Percentiles rank a stretch among this genome's conserved stretches.
These are phyloP conservation scores for Neurospora crassa DNA, from an alignment of 2,329 filamentous ascomycete species.

Conservation along the genomic window DNA sequence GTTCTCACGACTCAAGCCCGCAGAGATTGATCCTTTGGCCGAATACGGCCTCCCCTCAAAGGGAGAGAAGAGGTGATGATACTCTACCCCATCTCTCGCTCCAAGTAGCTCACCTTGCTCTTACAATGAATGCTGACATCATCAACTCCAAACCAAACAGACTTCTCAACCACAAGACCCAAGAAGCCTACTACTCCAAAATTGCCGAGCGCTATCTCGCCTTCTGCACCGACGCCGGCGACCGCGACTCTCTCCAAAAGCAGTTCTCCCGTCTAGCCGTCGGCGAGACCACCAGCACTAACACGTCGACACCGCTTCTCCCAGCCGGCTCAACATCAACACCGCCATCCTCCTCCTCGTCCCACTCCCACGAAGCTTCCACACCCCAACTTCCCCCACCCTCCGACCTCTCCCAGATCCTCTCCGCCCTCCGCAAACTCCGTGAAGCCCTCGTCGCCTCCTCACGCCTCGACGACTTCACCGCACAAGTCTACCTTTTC, in stretches of 20 bases:
- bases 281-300: slow-evolving; percentile 3
- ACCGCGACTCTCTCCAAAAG: slow-evolving; percentile 62
- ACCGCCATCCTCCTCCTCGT: slow-evolving; percentile 2
- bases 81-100: not conserved
- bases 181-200: slow-evolving; percentile 78
- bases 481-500: slow-evolving; percentile 85
- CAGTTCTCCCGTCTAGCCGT: slow-evolving; percentile 59
- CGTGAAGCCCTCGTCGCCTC: slow-evolving; percentile 81
- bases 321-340: slow-evolving; percentile 14
- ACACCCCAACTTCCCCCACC: slow-evolving; percentile 22
- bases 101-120: slow-evolving; percentile 3
- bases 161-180: slow-evolving; percentile 63
- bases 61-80: slow-evolving; percentile 72
- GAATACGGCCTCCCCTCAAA: slow-evolving; percentile 81
- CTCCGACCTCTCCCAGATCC: slow-evolving; percentile 52
- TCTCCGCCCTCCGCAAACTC: slow-evolving; percentile 82
- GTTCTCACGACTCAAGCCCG: slow-evolving; percentile 50
- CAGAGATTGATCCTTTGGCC: slow-evolving; percentile 68
- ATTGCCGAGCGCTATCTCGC: slow-evolving; percentile 84
- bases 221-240: slow-evolving; percentile 69
- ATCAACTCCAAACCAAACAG: slow-evolving; percentile 3
- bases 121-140: not conserved
- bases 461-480: slow-evolving; percentile 67
- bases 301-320: not conserved
- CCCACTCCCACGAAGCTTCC: not conserved